Conservation (phyloP, 306 rosid species). For the Sesbania bispinosa region DNA sequence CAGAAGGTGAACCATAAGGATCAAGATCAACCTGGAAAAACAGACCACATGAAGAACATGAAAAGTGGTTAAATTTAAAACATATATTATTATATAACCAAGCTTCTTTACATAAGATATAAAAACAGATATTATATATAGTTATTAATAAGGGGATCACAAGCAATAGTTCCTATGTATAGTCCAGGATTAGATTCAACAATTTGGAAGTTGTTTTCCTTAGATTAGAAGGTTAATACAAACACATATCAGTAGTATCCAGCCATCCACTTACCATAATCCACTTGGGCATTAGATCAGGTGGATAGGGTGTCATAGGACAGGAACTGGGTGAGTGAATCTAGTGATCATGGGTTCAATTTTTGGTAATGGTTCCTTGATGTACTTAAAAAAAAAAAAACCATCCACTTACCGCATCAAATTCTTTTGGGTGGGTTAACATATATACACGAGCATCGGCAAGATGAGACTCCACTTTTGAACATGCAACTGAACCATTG, state of each 20-base stretch:
- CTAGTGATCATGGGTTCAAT: constrained; percentile 22
- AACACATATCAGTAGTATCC: background rate
- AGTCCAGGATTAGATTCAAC: background rate
- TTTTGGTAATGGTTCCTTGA: background rate
- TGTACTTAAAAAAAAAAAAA: background rate
- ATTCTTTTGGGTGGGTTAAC: constrained; percentile 92
- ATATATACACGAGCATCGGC: constrained; percentile 92
- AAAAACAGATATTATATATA: background rate
- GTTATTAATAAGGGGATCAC: background rate
- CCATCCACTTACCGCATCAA: constrained; percentile 72
- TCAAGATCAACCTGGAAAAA: constrained; percentile 84
- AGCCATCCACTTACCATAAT: constrained; percentile 39
- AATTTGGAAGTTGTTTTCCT: background rate
- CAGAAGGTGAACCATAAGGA: constrained; percentile 92
- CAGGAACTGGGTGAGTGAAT: too few relatives aligned
- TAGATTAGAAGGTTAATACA: background rate
- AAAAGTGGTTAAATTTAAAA: constrained; percentile 7
- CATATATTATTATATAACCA: background rate
- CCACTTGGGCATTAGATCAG: background rate
- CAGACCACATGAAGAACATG: background rate
- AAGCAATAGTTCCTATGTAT: background rate
- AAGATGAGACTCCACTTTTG: constrained; percentile 86
- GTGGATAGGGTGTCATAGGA: background rate
- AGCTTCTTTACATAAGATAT: background rate
- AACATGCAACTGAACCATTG: constrained; percentile 77